Evolutionary conservation across 2,329 filamentous ascomycete genomes (phyloP), one percentile per base, ranked within the genome.

Genomic region (Fusarium sp.): DNA sequence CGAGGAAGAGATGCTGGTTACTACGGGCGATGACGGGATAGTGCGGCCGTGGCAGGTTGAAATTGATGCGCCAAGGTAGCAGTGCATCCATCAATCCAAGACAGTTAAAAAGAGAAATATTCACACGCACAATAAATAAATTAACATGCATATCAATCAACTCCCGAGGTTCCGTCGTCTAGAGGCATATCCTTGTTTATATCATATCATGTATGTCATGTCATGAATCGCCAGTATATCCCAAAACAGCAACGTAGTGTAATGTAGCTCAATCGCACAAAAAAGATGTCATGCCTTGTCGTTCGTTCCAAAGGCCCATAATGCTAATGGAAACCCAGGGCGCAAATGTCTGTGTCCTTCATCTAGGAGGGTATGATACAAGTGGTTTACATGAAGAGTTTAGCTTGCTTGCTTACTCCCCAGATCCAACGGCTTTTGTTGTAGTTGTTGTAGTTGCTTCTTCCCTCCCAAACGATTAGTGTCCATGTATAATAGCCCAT

Each of bases 1-100:
- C 4, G 82, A 86, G 27, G 94, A 98, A 78, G 96, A 98, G 84
- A 93, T 98, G 81, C 86, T 99, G 56, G 86, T 98, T 22, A 97
- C 93, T 17, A 98, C 95, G 1, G 97, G 96, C 0, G 97, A 99
- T 81, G 95, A 98, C 83, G 97, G 97, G 0, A 87, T 93, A 62
- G 93, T 98, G 32, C 92, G 93, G 79, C 91, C 95, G 2, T 99
- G 97, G 96, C 88, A 90, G 72, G 80, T 94, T n/a, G 69, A 78
- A 22, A 32, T 76, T 14, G 37, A 74, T 47, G 65, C 57, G 56
- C 38, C 61, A 60, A 70, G 67, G 68, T 70, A 64, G 63, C 63
- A 68, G 58, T 52, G 47, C 59, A 63, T 64, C 22, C 27, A 47
- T 47, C 22, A 47, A 47, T 27, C 47, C 15, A 61, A 69, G 54